Evolutionary conservation across 1,139 yeast genomes (phyloP), one percentile per base, ranked within the genome.

Genomic region (Nematodospora anomalae): DNA sequence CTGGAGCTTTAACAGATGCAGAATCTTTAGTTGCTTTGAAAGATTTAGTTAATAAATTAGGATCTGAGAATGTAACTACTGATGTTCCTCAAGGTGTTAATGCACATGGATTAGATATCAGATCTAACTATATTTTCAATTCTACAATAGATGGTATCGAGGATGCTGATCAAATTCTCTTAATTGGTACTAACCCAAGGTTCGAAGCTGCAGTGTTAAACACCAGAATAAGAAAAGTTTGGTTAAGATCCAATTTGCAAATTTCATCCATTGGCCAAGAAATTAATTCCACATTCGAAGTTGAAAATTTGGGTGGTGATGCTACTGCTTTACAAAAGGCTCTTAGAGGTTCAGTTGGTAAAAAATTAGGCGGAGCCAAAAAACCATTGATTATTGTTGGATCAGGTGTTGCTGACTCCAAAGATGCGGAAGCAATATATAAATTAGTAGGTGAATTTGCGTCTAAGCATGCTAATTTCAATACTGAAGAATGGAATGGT

Each of bases 161-260:
- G 62, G 83, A 80, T 39, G 90, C 94, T 36, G 95, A 86, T 58
- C 85, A 79, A 53, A 82, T 86, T 45, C 71, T 86, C 52, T 71
- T 86, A 50, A 75, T 86, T 41, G 95, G 95, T 45, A 80, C 95
- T 36, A 87, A 87, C 69, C 95, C 95, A 50, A 79, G 96, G 60
- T 89, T 79, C 55, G 96, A 87, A 67, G 96, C 96, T 42, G 89
- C 95, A 30, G 95, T 86, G 11, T 74, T 87, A 52, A 87, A 87
- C 60, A 79, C 95, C 30, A 79, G 95, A 66, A 82, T 87, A 49
- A 80, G 96, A 71, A 83, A 82, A 60, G 81, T 77, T 43, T 87
- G 94, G 94, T 72, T 87, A 56, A 71, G 83, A 50, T 76, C 82
- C 35, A 70, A 77, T 52, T 71, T 83, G 55, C 80, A 77, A 54